A percentile compares a stretch with the other conserved stretches of the same genome.
These are phyloP conservation scores for Candida argentea DNA, from an alignment of 805 yeast species.

Conservation along the genomic window DNA sequence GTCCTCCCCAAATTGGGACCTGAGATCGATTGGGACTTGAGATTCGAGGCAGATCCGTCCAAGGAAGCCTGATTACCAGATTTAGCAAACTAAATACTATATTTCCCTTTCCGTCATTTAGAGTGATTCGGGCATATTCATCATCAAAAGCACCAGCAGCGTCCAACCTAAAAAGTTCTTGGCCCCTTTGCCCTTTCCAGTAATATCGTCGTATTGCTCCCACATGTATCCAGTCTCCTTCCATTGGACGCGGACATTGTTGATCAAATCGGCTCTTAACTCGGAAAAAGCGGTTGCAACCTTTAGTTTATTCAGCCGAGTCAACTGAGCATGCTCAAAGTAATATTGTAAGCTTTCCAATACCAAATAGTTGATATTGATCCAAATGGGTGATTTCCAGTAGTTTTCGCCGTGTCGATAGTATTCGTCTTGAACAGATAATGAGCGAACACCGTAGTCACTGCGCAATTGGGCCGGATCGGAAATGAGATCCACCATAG, in stretches of 20 bases:
- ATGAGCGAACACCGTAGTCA: slow-evolving; percentile 68
- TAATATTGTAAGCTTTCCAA: slow-evolving; percentile 63
- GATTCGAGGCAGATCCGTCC: slow-evolving; percentile 56
- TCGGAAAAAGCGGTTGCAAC: slow-evolving; percentile 34
- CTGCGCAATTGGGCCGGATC: slow-evolving; percentile 74
- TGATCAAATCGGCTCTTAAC: slow-evolving; percentile 57
- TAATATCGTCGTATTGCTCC: slow-evolving; percentile 78
- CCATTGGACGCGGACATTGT: slow-evolving; percentile 65
- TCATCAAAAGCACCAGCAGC: slow-evolving; percentile 64
- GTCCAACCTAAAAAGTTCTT: slow-evolving; percentile 95
- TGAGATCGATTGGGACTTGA: slow-evolving; percentile 88
- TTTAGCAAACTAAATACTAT: slow-evolving; percentile 1
- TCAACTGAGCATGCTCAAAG: slow-evolving; percentile 13
- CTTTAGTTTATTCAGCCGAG: slow-evolving; percentile 29
- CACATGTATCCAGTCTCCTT: slow-evolving; percentile 68
- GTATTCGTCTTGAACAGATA: slow-evolving; percentile 53
- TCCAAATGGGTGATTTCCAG: slow-evolving; percentile 95
- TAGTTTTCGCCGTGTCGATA: slow-evolving; percentile 82
- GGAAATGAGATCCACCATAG: slow-evolving; percentile 45
- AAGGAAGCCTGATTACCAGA: slow-evolving; percentile 10
- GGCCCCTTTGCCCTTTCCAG: slow-evolving; percentile 73
- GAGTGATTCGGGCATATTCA: slow-evolving; percentile 61
- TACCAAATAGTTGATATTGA: slow-evolving; percentile 77
- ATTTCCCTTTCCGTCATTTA: no score
- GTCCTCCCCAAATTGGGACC: slow-evolving; percentile 85